Evolutionary conservation across 1,284 basidiomycete species (phyloP), one percentile per base, ranked within the genome.

Genomic region (Fomitopsis betulina): DNA sequence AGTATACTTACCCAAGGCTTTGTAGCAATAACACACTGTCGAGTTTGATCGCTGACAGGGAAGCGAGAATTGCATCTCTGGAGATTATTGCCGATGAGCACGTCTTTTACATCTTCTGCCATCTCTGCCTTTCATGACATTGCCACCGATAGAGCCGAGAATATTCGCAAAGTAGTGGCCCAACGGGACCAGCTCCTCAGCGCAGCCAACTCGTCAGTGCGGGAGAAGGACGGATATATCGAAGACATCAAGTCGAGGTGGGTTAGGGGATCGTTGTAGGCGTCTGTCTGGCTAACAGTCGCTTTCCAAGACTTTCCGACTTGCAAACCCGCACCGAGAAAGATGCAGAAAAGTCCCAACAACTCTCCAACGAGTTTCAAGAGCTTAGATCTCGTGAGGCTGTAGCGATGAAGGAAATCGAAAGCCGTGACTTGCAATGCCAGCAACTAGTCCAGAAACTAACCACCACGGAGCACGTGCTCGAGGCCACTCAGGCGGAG

Each of bases 311-410:
- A 49, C 35, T 62, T 3, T 55, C 38, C 47, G 62, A 61, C 53
- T 58, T 65, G 12, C 67, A 70, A 43, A 56, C 61, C 35, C 63
- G 66, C 8, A 12, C 67, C 1, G 47, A 56, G 15, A 62, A 67
- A 4, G 56, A 58, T 6, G 54, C 61, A 19, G 65, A 62, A 42
- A 60, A 58, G 33, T 59, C 65, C 2, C 67, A 69, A 30, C 61
- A 66, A n/a, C 58, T 77, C 10, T 66, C 68, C 38, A 65, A 68
- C 33, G 67, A 68, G 3, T 59, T 77, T 17, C 65, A 66, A 42
- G 62, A 65, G 51, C 63, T 63, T n/a, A 64, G 67, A 49, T 59
- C 62, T 5, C 62, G 66, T 6, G 64, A 63, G 35, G 57, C 63
- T n/a, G 54, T 55, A n/a, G 30, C 59, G 2, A 27, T 32, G 5